Percentiles rank a stretch among this genome's conserved stretches.
Conservation (phyloP, 2,329 filamentous ascomycete species). For the Biscogniauxia marginata region DNA sequence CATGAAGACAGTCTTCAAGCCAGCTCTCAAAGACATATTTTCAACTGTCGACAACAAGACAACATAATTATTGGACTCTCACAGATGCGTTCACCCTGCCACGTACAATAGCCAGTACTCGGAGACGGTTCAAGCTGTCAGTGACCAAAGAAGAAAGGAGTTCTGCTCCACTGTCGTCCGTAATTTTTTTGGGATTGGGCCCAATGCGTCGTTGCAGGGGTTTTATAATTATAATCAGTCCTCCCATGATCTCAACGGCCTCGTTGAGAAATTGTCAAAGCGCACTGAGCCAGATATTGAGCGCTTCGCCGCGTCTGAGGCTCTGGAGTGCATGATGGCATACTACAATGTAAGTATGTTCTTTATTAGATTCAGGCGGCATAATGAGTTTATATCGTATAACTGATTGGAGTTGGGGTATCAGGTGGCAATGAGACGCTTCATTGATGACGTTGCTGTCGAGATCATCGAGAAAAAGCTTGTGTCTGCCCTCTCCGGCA, state of each 20-base stretch:
- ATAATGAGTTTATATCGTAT: neutral
- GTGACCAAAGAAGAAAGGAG: slow-evolving; percentile 12
- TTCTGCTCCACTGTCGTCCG: slow-evolving; percentile 16
- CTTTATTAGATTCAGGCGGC: too few species aligned
- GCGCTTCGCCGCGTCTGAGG: slow-evolving; percentile 30
- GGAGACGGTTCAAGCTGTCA: slow-evolving; percentile 34
- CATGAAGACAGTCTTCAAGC: slow-evolving; percentile 37
- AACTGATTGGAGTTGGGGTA: neutral
- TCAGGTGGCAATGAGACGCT: slow-evolving; percentile 44
- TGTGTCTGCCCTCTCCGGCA: slow-evolving; percentile 33
- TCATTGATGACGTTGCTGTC: slow-evolving; percentile 43
- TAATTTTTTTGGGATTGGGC: slow-evolving; percentile 20
- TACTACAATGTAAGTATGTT: slow-evolving; percentile 34
- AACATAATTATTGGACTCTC: slow-evolving; percentile 43
- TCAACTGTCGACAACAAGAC: slow-evolving; percentile 39
- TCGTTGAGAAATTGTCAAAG: slow-evolving; percentile 14
- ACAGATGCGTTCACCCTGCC: slow-evolving; percentile 47
- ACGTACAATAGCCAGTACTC: slow-evolving; percentile 53
- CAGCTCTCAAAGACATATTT: slow-evolving; percentile 38
- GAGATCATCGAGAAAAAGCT: slow-evolving; percentile 43
- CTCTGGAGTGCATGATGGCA: slow-evolving; percentile 34
- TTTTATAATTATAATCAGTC: neutral
- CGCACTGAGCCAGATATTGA: slow-evolving; percentile 26
- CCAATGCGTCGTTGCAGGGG: neutral
- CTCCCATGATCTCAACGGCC: slow-evolving; percentile 16